Evolutionary conservation across 257 asterid genomes (phyloP).

Genomic region (Striga asiatica): DNA sequence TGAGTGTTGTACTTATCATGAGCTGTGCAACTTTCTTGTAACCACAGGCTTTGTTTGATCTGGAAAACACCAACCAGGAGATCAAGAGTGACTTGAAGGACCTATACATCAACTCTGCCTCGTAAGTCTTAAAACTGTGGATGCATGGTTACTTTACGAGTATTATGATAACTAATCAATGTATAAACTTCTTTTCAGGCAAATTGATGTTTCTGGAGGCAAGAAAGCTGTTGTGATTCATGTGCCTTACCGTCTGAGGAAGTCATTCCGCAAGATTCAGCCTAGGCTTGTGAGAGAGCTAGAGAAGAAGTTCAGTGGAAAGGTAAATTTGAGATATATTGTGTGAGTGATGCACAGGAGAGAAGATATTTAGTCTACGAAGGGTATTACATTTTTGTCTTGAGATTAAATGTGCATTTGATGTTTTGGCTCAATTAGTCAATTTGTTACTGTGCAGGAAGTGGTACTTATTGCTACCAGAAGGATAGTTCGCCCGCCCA

Average conservation of each 20-base stretch:
- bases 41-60: slow-evolving; percentile 62
- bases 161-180: not conserved
- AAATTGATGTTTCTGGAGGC: slow-evolving; percentile 62
- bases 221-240: slow-evolving; percentile 87
- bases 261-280: slow-evolving; percentile 85
- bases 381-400: not conserved
- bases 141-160: not conserved
- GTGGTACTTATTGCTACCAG: slow-evolving; percentile 69
- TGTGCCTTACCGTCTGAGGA: slow-evolving; percentile 73
- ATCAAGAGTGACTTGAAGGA: slow-evolving; percentile 80
- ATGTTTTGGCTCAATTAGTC: not conserved
- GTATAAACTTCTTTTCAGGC: slow-evolving; percentile 26
- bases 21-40: not conserved
- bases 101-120: slow-evolving; percentile 72
- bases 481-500: slow-evolving; percentile 78
- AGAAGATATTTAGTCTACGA: not conserved
- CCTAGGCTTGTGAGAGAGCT: slow-evolving; percentile 77
- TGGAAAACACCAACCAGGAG: slow-evolving; percentile 80
- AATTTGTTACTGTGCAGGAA: slow-evolving; percentile 31
- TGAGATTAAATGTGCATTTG: not conserved
- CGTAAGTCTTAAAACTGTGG: slow-evolving; percentile 28
- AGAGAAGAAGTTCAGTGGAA: slow-evolving; percentile 93
- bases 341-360: not conserved
- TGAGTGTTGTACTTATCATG: not conserved
- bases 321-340: slow-evolving; percentile 30